These are phyloP conservation scores for Xylariaceae sp. DNA, from an alignment of 2,329 filamentous ascomycete genomes.

Conservation along the genomic window DNA sequence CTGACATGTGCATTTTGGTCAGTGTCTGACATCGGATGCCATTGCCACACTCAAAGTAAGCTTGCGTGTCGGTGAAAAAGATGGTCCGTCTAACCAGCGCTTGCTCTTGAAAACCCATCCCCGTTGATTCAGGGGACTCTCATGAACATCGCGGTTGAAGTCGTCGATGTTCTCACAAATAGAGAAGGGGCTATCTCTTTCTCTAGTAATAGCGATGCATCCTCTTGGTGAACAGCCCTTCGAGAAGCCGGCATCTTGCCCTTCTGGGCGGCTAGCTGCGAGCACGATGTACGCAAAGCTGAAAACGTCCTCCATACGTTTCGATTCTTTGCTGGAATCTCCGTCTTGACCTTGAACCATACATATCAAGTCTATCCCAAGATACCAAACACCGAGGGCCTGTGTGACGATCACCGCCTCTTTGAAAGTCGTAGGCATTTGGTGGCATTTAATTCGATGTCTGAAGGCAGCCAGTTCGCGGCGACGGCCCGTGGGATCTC, in stretches of 20 bases:
- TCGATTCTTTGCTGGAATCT: background rate
- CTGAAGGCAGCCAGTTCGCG: no score
- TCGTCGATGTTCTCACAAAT: slow-evolving; percentile 28
- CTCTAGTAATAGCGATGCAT: slow-evolving; percentile 3
- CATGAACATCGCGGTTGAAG: slow-evolving; percentile 29
- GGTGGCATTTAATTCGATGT: no score
- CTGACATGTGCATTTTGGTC: slow-evolving; percentile 29
- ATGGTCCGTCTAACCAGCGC: slow-evolving; percentile 32
- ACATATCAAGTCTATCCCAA: slow-evolving; percentile 3
- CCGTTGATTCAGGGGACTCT: slow-evolving; percentile 26
- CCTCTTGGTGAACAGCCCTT: slow-evolving; percentile 1
- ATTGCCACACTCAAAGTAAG: slow-evolving; percentile 35
- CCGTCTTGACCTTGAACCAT: slow-evolving; percentile 1
- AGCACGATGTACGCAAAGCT: slow-evolving; percentile 2
- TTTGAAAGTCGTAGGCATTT: background rate
- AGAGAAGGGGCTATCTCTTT: slow-evolving; percentile 13
- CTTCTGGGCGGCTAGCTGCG: slow-evolving; percentile 4
- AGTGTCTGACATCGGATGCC: slow-evolving; percentile 32
- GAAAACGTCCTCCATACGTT: slow-evolving; percentile 2
- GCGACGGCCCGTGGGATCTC: no score
- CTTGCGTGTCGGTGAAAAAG: slow-evolving; percentile 31
- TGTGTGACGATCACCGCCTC: background rate
- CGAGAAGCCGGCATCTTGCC: slow-evolving; percentile 19
- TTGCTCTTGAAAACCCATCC: slow-evolving; percentile 39
- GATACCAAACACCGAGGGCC: background rate